Evolutionary conservation across 768 basidiomycete genomes (phyloP).

Genomic region (Hemileccinum impolitum): DNA sequence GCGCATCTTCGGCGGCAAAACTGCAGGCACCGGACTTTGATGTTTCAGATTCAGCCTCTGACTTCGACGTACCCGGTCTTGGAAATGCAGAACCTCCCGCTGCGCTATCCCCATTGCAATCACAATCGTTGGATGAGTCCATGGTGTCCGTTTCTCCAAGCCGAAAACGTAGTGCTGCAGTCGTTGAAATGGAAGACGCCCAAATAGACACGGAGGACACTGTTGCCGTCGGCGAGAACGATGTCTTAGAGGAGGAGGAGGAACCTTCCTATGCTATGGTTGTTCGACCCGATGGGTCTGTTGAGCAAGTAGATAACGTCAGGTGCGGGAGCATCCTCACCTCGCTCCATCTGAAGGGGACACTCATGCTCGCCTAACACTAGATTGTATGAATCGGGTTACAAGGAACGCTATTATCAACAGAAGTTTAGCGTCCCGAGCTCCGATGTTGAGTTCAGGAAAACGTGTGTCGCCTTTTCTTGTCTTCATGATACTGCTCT

Average conservation of each 20-base stretch:
- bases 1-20: slow-evolving; percentile 27
- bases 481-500: slow-evolving; percentile 4
- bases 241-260: slow-evolving; percentile 45
- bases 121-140: slow-evolving; percentile 23
- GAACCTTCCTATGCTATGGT: slow-evolving; percentile 58
- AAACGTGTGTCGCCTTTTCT: slow-evolving; percentile 49
- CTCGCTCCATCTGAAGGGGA: neutral
- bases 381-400: slow-evolving; percentile 95
- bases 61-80: slow-evolving; percentile 35
- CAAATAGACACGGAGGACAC: slow-evolving; percentile 27
- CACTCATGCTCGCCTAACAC: slow-evolving; percentile 2
- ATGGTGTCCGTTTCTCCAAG: slow-evolving; percentile 18
- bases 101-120: slow-evolving; percentile 10
- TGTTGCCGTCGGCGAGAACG: slow-evolving; percentile 32
- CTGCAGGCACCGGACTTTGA: slow-evolving; percentile 34
- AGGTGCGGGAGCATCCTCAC: slow-evolving; percentile 52
- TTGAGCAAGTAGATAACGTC: slow-evolving; percentile 91
- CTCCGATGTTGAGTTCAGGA: slow-evolving; percentile 68
- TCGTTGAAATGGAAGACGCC: slow-evolving; percentile 41
- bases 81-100: slow-evolving; percentile 25
- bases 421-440: slow-evolving; percentile 84
- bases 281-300: slow-evolving; percentile 88
- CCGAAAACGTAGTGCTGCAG: slow-evolving; percentile 46
- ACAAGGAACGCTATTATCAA: slow-evolving; percentile 90
- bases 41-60: slow-evolving; percentile 28